Evolutionary conservation across 2,329 filamentous ascomycete species (phyloP), one percentile per base, ranked within the genome.

Genomic region (Cladosporium sp.): DNA sequence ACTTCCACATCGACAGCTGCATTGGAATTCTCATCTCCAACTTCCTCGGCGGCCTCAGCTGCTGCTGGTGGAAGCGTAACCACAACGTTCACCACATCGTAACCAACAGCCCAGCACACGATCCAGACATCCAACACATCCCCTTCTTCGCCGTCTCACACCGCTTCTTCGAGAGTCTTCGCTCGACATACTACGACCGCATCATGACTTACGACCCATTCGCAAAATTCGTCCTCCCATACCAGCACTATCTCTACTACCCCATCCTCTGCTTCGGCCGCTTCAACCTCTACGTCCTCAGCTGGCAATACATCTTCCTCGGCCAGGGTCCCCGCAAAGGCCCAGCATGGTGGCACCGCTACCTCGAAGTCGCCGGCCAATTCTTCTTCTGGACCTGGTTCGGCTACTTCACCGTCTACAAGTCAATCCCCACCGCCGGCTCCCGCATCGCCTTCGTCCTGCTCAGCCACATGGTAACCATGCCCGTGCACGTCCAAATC

Each of bases 21-120:
- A 92, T 99, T 68, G 94, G 92, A 58, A 97, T 98, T 74, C 80
- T 96, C 69, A 90, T 97, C 73, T 93, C 93, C 62, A 91, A 97
- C 76, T 98, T 90, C 72, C 81, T 95, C 23, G 95, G 95, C 43
- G 95, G 95, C 0, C 80, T 99, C 36, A 97, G 92, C 28, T 80
- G 97, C 63, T 92, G 94, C 53, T 99, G 95, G 95, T 99, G 95
- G 94, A 98, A 98, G 79, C 86, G 88, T 67, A 97, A 89, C 76
- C 94, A 98, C 79, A 98, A 98, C 74, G 93, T 97, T 10, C 94
- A 98, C 76, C 94, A 98, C 75, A 93, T 98, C 71, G 90, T 98
- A 61, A 98, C 95, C 21, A 98, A 98, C 77, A 90, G 90, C 51
- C 91, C 93, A 16, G 95, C 97, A 77, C 94, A 98, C 76, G 94